phyloP scores from a whole-genome alignment of 2,329 filamentous ascomycete species.

The Diaporthe eres region DNA sequence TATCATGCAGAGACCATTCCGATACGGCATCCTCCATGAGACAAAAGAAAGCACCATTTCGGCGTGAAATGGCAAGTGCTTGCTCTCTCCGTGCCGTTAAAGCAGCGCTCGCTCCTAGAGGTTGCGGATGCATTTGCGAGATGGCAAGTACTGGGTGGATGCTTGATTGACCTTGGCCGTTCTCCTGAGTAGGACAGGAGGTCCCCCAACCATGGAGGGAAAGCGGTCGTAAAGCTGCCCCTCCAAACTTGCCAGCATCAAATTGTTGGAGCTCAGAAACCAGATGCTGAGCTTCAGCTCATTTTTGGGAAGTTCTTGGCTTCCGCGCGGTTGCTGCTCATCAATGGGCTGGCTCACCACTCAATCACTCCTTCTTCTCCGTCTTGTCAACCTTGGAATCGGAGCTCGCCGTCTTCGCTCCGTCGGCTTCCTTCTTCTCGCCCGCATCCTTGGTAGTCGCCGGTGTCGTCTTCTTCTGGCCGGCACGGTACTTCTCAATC shows the following conservation, averaged over 20 bases:
- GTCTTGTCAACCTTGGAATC: conserved; percentile 17
- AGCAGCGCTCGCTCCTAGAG: background rate
- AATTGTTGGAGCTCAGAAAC: background rate
- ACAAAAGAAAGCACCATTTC: conserved; percentile 8
- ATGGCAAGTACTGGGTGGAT: conserved; percentile 14
- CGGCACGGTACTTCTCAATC: conserved; percentile 73
- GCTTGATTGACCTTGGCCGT: background rate
- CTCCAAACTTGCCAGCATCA: background rate
- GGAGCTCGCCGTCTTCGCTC: background rate
- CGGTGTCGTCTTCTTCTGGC: conserved; percentile 47
- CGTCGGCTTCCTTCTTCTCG: conserved; percentile 7
- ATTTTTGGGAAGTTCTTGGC: background rate
- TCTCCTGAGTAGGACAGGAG: background rate
- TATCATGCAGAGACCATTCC: background rate
- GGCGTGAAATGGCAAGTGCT: background rate
- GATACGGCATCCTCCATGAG: no score
- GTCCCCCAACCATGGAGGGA: background rate
- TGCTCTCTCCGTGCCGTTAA: background rate
- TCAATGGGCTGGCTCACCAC: background rate
- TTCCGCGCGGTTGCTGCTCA: background rate
- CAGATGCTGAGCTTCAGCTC: background rate
- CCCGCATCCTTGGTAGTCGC: conserved; percentile 14
- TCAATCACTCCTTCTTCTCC: conserved; percentile 37
- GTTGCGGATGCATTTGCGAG: background rate
- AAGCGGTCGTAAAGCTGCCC: background rate